Conservation (phyloP, 148 eudicot genomes). For the Salicornia ramosissima region DNA sequence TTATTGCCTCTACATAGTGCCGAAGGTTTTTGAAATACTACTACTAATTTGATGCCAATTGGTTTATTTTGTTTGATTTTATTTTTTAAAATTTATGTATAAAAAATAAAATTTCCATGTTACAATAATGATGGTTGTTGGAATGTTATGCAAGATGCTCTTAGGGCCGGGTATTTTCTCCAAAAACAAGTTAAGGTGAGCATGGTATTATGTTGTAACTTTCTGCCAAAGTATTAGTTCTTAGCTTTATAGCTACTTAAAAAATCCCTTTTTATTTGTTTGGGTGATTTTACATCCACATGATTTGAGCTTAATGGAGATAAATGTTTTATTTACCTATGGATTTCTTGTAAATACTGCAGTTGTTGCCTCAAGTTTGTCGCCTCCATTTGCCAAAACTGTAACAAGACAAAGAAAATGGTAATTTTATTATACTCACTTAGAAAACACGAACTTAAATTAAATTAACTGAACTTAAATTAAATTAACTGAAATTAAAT, state of each 20-base stretch:
- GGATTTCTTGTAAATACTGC: constrained; percentile 57
- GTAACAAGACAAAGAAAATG: constrained; percentile 9
- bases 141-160: background rate
- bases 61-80: too few relatives aligned
- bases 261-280: background rate
- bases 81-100: too few relatives aligned
- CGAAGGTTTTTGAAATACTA: too few relatives aligned
- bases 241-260: background rate
- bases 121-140: background rate
- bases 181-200: background rate
- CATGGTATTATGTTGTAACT: background rate
- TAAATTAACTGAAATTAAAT: too few relatives aligned
- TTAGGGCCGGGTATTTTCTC: background rate
- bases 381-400: constrained; percentile 83
- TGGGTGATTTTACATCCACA: background rate
- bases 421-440: too few relatives aligned
- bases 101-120: background rate
- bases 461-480: too few relatives aligned
- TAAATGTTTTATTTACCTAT: constrained; percentile 41
- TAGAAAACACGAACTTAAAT: too few relatives aligned
- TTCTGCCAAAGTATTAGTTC: background rate
- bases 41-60: too few relatives aligned
- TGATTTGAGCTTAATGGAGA: background rate
- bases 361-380: constrained; percentile 65
- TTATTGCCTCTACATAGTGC: too few relatives aligned